phyloP scores from a whole-genome alignment of 495 filamentous ascomycete species.

The Neurospora sp. region DNA sequence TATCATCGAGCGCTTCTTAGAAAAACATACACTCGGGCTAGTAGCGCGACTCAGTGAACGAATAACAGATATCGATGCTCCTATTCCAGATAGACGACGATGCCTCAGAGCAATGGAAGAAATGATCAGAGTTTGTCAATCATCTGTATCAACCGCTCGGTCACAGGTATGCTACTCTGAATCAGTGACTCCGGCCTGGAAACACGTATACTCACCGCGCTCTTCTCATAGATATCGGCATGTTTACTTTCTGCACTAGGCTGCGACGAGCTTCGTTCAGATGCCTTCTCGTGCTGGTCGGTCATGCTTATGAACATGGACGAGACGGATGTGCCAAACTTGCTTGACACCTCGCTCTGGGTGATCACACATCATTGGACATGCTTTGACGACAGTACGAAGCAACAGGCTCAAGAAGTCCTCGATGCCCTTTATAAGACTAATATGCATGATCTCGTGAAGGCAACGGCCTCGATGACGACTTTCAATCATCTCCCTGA shows the following conservation, averaged over 20 bases:
- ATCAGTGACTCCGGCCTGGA: not conserved
- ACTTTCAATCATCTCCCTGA: constrained; percentile 63
- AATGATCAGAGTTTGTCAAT: constrained; percentile 66
- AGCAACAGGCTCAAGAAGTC: constrained; percentile 45
- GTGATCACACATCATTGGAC: constrained; percentile 76
- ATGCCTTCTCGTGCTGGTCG: constrained; percentile 77
- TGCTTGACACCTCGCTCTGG: constrained; percentile 81
- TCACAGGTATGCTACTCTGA: constrained; percentile 58
- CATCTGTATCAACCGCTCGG: constrained; percentile 62
- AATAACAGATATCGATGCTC: constrained; percentile 54
- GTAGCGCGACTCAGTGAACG: constrained; percentile 72
- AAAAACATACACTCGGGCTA: constrained; percentile 78
- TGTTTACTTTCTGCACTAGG: constrained; percentile 78
- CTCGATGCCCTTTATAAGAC: constrained; percentile 54
- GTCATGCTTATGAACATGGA: constrained; percentile 62
- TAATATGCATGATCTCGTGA: constrained; percentile 47
- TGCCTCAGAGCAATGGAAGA: constrained; percentile 76
- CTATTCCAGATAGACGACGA: constrained; percentile 56
- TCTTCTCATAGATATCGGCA: constrained; percentile 56
- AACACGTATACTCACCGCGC: not conserved
- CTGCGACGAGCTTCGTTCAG: constrained; percentile 57
- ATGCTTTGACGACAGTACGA: constrained; percentile 50
- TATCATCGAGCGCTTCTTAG: constrained; percentile 68
- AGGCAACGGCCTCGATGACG: constrained; percentile 62
- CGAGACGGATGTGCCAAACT: constrained; percentile 63